Percentiles rank a stretch among this genome's conserved stretches.
Conservation (phyloP, 2,329 filamentous ascomycete species). For the Pseudocercospora vitis region DNA sequence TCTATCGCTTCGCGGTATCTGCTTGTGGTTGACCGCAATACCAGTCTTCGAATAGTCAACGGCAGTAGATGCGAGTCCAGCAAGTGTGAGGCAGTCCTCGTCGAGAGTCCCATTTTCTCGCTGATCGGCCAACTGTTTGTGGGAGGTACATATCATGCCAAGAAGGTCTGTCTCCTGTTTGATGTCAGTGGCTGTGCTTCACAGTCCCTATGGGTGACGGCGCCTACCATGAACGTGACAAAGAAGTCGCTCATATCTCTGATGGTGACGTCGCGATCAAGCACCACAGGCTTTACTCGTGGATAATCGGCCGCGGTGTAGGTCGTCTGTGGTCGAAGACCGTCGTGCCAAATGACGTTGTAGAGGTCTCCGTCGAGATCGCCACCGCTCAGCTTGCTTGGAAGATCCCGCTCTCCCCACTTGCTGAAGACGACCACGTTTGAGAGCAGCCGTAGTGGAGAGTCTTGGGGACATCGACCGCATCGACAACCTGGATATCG, state of each 20-base stretch:
- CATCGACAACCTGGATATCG: conserved; percentile 68
- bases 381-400: conserved; percentile 75
- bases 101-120: conserved; percentile 35
- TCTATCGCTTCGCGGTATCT: conserved; percentile 44
- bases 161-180: conserved; percentile 56
- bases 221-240: conserved; percentile 64
- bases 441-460: conserved; percentile 60
- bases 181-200: conserved; percentile 31
- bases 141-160: conserved; percentile 44
- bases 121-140: conserved; percentile 45
- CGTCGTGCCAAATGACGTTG: conserved; percentile 71
- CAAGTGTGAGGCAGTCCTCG: conserved; percentile 41
- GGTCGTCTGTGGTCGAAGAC: conserved; percentile 47
- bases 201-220: background rate
- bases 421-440: conserved; percentile 82
- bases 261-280: conserved; percentile 60
- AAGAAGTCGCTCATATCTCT: conserved; percentile 79
- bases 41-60: conserved; percentile 57
- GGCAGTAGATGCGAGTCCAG: conserved; percentile 42
- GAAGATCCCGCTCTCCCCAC: conserved; percentile 69
- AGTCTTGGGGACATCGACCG: conserved; percentile 60
- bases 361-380: conserved; percentile 84
- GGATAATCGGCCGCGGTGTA: conserved; percentile 70
- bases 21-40: conserved; percentile 51
- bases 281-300: conserved; percentile 54